Percentiles rank a stretch among this genome's conserved stretches.
Conservation (phyloP, 2,329 filamentous ascomycete species). For the Triangularia verruculosa region DNA sequence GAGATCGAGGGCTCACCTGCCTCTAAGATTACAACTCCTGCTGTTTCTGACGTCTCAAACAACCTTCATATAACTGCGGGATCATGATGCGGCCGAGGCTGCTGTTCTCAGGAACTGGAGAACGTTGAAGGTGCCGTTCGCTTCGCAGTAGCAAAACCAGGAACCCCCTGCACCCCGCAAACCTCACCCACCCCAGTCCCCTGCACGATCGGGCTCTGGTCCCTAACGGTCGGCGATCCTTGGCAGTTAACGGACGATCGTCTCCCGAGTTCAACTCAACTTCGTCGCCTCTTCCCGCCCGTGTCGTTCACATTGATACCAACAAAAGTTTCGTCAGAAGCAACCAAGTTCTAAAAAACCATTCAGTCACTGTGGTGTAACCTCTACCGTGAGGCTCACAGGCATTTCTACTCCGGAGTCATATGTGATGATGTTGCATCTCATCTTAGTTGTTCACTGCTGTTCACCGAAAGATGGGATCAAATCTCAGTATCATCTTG, state of each 20-base stretch:
- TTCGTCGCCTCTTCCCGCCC: background rate
- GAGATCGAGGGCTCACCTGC: background rate
- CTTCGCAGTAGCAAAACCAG: conserved; percentile 11
- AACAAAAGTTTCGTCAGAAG: background rate
- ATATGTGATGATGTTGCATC: background rate
- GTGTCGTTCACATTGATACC: background rate
- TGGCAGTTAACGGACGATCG: conserved; percentile 12
- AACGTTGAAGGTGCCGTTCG: conserved; percentile 8
- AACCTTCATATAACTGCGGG: background rate
- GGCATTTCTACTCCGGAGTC: background rate
- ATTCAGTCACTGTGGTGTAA: background rate
- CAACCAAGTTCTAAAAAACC: background rate
- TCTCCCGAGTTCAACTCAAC: conserved; percentile 6
- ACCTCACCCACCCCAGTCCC: conserved; percentile 4
- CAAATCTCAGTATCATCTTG: background rate
- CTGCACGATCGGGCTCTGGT: background rate
- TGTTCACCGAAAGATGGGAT: no score
- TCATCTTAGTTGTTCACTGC: background rate
- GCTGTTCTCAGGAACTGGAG: background rate
- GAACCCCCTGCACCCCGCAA: conserved; percentile 23
- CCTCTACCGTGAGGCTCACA: background rate
- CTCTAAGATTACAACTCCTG: background rate
- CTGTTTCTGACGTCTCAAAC: background rate
- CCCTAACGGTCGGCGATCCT: conserved; percentile 7
- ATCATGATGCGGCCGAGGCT: conserved; percentile 1